Base-by-base conservation (phyloP, 106 monocot species). In the Cymbidium sinense region DNA sequence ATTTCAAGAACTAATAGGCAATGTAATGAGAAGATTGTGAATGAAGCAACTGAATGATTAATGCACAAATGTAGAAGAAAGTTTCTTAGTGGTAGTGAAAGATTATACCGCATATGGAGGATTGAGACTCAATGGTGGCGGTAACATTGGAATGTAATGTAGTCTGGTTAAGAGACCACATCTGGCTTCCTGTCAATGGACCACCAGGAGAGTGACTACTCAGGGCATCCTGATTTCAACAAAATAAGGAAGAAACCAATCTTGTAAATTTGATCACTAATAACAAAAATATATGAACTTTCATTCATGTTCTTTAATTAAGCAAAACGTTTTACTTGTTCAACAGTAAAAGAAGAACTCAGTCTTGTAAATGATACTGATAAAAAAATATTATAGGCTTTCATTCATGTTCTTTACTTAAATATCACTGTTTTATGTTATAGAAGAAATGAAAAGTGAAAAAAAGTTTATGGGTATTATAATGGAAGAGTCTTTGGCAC, bases 51-150 rank as follows among this genome's bases (percentile, higher is more conserved):
- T 25, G 8, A 74, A 74, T 43, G 43, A 43, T 75, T 75, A 12
- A 13, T 75, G 21, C 12, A 47, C 28, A 28, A 29, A 7, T 34
- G 29, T 3, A 75, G 2, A 73, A 43, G 11, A 21, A n/a, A 73
- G 15, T 39, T n/a, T 73, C 6, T 15, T 69, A 69, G 69, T 31
- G 13, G 2, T 34, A 34, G 71, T 7, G 28, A n/a, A 36, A 35
- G 21, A 39, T 29, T 21, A 39, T 71, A 71, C 71, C 71, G 39
- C 71, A 39, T 39, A 71, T 71, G 31, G 83, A 87, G 35, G 88
- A 91, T 43, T 86, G 86, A 23, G 88, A 84, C n/a, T 88, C 87
- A 34, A 86, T 80, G 30, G 83, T 80, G 15, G 82, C 82, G 25
- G 82, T 81, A 28, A 85, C 77, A 76, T 74, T 81, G 54, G 86